Percentiles rank a stretch among this genome's conserved stretches.
phyloP scores from a whole-genome alignment of 345 rosid species.

The Trapa bicornis region DNA sequence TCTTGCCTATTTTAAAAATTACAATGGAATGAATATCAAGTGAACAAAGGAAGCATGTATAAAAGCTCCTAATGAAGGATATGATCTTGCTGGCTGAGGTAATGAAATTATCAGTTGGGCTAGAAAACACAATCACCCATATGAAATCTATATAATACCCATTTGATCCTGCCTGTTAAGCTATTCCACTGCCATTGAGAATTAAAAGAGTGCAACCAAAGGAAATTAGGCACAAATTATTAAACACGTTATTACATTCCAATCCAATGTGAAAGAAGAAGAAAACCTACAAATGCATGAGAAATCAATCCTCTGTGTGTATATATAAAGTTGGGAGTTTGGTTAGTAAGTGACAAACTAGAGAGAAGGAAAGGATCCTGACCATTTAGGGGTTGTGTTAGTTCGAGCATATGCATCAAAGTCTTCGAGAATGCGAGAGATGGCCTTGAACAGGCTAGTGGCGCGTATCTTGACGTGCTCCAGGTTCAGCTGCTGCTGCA shows the following conservation, averaged over 20 bases:
- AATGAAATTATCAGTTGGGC: too few species aligned
- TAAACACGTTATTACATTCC: not conserved
- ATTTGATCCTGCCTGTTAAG: too few species aligned
- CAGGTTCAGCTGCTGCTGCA: conserved; percentile 61
- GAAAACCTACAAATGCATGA: not conserved
- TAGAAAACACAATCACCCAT: not conserved
- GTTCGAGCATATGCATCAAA: conserved; percentile 65
- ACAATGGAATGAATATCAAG: conserved; percentile 2
- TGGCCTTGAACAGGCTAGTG: conserved; percentile 61
- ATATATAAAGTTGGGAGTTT: not conserved
- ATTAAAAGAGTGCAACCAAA: too few species aligned
- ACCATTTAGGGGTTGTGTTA: conserved; percentile 87
- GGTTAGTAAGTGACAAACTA: too few species aligned
- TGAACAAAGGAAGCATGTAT: not conserved
- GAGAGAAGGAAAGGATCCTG: not conserved
- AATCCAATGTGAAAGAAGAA: not conserved
- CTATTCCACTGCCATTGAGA: too few species aligned
- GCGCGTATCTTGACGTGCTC: conserved; percentile 77
- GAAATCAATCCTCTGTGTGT: not conserved
- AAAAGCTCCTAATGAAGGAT: too few species aligned
- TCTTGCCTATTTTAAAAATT: conserved; percentile 53
- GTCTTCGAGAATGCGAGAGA: conserved; percentile 85
- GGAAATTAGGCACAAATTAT: too few species aligned
- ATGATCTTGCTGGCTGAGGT: too few species aligned
- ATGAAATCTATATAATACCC: not conserved